Conservation (phyloP, 441 rosid species). For the Biscutella auriculata region DNA sequence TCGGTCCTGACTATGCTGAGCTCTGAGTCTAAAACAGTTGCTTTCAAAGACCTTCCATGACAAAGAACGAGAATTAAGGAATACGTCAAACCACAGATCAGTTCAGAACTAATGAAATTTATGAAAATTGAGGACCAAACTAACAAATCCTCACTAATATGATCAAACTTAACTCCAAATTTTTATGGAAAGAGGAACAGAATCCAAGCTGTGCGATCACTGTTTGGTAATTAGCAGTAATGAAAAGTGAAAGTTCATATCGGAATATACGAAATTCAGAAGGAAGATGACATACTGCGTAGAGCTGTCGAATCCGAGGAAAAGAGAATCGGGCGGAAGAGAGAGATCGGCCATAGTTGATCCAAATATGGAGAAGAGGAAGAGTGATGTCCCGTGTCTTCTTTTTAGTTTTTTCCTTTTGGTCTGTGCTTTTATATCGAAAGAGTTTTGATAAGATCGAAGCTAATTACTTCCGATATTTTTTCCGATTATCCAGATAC, state of each 20-base stretch:
- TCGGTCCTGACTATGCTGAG: slow-evolving; percentile 52
- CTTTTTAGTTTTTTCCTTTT: not conserved
- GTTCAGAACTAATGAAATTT: not conserved
- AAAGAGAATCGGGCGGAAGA: slow-evolving; percentile 58
- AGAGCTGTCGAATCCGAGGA: slow-evolving; percentile 82
- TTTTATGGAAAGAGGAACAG: too few relatives aligned
- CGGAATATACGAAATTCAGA: too few relatives aligned
- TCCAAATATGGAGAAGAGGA: not conserved
- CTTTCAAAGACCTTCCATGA: slow-evolving; percentile 72
- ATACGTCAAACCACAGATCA: not conserved
- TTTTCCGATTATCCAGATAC: too few relatives aligned
- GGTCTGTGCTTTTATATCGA: too few relatives aligned
- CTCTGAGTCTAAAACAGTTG: slow-evolving; percentile 61
- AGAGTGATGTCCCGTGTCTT: not conserved
- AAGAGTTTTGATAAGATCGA: too few relatives aligned
- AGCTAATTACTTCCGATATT: too few relatives aligned
- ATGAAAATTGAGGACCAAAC: not conserved
- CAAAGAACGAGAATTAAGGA: not conserved
- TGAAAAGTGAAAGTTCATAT: too few relatives aligned
- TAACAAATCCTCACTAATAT: too few relatives aligned
- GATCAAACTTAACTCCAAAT: too few relatives aligned
- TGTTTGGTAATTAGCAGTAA: too few relatives aligned
- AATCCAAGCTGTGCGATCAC: too few relatives aligned
- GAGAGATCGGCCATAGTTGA: slow-evolving; percentile 32
- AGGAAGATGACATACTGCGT: slow-evolving; percentile 66